phyloP scores from a whole-genome alignment of 805 yeast genomes.

The Wickerhamomyces xylosicus region DNA sequence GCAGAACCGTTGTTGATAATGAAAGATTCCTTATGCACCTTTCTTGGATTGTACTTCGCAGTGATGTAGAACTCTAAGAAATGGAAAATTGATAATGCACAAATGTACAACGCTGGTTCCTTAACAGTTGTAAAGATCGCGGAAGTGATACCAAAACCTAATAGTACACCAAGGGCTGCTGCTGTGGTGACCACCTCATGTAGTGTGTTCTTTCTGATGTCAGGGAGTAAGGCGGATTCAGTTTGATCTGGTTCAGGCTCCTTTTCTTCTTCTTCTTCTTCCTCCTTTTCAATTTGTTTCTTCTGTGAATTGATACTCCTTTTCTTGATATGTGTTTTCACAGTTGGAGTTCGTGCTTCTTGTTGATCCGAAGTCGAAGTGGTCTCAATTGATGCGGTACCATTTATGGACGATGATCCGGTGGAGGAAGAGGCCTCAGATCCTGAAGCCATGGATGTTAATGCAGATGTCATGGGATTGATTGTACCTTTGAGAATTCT shows the following conservation, averaged over 20 bases:
- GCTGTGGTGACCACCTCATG: conserved; percentile 35
- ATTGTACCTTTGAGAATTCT: not conserved
- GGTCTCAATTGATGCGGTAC: too few species aligned
- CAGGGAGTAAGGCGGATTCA: conserved; percentile 13
- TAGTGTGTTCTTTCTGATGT: conserved; percentile 29
- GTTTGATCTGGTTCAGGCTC: not conserved
- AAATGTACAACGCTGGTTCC: conserved; percentile 37
- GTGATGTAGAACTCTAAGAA: conserved; percentile 76
- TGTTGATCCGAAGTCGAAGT: too few species aligned
- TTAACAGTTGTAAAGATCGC: conserved; percentile 20
- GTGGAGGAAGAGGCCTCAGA: too few species aligned
- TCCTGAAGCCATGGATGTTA: not conserved
- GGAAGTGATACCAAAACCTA: conserved; percentile 28
- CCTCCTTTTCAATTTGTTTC: too few species aligned
- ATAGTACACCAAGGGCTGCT: conserved; percentile 29
- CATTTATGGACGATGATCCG: too few species aligned
- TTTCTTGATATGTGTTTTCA: too few species aligned
- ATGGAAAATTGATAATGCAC: conserved; percentile 56
- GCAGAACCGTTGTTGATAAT: conserved; percentile 52
- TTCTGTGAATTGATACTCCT: too few species aligned
- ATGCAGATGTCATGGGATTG: not conserved
- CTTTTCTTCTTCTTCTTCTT: not conserved
- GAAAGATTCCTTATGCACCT: conserved; percentile 63
- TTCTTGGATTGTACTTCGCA: conserved; percentile 56
- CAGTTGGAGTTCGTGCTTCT: too few species aligned